phyloP scores from a whole-genome alignment of 805 yeast species.

The Kodamaea laetipori region DNA sequence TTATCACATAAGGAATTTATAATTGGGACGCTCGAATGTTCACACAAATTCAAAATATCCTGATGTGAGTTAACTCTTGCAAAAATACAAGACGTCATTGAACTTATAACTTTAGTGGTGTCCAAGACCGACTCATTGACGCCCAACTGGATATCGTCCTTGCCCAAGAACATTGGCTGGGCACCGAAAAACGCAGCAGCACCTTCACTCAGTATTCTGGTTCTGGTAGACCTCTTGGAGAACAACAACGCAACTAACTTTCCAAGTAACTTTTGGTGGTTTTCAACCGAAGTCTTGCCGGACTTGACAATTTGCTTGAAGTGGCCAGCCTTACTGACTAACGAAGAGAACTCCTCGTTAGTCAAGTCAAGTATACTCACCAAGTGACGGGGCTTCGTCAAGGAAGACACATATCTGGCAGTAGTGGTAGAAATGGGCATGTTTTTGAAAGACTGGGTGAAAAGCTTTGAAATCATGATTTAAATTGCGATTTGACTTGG shows the following conservation, averaged over 20 bases:
- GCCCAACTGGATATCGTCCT: slow-evolving; percentile 94
- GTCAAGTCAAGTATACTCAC: slow-evolving; percentile 79
- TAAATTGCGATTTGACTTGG: neutral
- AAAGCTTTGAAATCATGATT: slow-evolving; percentile 6
- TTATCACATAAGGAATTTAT: slow-evolving; percentile 92
- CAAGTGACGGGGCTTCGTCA: slow-evolving; percentile 60
- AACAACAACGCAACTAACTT: slow-evolving; percentile 82
- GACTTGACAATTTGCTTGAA: slow-evolving; percentile 65
- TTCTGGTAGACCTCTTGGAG: slow-evolving; percentile 91
- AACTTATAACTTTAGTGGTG: slow-evolving; percentile 83
- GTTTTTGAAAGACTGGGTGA: slow-evolving; percentile 4
- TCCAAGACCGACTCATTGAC: slow-evolving; percentile 91
- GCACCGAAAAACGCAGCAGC: slow-evolving; percentile 93
- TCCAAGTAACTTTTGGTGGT: slow-evolving; percentile 65
- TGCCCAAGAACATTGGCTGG: slow-evolving; percentile 94
- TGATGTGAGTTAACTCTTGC: slow-evolving; percentile 91
- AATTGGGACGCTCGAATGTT: slow-evolving; percentile 84
- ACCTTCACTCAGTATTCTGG: slow-evolving; percentile 92
- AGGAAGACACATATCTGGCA: slow-evolving; percentile 1
- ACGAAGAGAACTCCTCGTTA: slow-evolving; percentile 65
- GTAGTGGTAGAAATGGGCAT: slow-evolving; percentile 1
- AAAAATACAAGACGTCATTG: slow-evolving; percentile 95
- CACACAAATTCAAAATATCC: slow-evolving; percentile 76
- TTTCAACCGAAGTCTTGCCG: slow-evolving; percentile 43
- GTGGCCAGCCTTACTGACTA: slow-evolving; percentile 71